A percentile compares a stretch with the other conserved stretches of the same genome.
Conservation (phyloP, 106 monocot genomes). For the Gastrodia elata region DNA sequence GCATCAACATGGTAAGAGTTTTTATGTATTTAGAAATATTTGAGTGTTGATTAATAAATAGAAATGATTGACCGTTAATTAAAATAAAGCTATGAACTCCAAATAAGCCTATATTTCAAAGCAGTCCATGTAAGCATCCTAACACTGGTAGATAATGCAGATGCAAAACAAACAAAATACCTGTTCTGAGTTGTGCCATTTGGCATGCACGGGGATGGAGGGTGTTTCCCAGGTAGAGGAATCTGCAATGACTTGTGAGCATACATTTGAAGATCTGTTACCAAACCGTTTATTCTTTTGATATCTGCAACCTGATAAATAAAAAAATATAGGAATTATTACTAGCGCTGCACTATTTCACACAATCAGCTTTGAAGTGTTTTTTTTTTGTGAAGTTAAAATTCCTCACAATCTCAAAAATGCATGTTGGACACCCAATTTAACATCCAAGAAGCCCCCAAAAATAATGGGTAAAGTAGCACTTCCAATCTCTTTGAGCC, state of each 20-base stretch:
- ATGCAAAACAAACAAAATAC: conserved; percentile 7
- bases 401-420: no score
- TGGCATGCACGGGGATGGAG: conserved; percentile 40
- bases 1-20: no score
- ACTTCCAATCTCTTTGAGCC: background rate
- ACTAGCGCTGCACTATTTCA: no score
- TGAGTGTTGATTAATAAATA: no score
- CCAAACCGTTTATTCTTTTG: conserved; percentile 77
- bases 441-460: background rate
- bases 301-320: conserved; percentile 64
- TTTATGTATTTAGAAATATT: no score
- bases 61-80: no score
- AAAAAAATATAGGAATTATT: no score
- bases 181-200: conserved; percentile 28
- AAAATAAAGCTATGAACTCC: background rate
- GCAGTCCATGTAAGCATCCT: background rate
- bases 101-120: background rate
- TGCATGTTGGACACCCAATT: background rate
- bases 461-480: background rate
- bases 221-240: conserved; percentile 77
- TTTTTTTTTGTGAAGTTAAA: no score
- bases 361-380: no score
- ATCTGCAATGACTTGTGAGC: conserved; percentile 77
- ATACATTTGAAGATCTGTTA: conserved; percentile 87
- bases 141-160: background rate